Evolutionary conservation across 1,284 basidiomycete genomes (phyloP), one percentile per base, ranked within the genome.

Genomic region (Ustilago curta): DNA sequence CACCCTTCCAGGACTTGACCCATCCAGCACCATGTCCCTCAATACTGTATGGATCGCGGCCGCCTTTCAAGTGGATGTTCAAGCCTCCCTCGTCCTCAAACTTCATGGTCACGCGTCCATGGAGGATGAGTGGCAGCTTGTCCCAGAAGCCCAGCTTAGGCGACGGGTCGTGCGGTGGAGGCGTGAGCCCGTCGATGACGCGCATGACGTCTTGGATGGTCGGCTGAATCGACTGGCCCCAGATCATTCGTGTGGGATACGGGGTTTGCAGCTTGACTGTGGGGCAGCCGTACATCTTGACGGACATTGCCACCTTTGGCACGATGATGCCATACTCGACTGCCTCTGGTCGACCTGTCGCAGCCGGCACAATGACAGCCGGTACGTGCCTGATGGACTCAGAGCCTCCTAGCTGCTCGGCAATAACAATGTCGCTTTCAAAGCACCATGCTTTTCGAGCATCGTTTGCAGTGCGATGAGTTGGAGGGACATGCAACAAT

Each of bases 81-180:
- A 93, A 89, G 52, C 93, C 91, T 19, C 90, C 89, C 25, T 83
- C 80, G 42, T 83, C 82, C 23, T 87, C 87, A 81, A 97, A 97
- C 23, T 89, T 88, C 37, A 93, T 86, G 56, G 88, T 88, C n/a
- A 92, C 84, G 40, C 88, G 90, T 91, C 95, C 95, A 81, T 97
- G 95, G 70, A 96, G 88, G 18, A 93, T 64, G 9, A 81, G 55
- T 9, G 77, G 73, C 58, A 80, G 31, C 90, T 90, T 98, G 84
- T 98, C 95, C 96, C 96, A 98, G 85, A 97, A 97, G 2, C 94
- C 95, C 59, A 96, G 85, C 25, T 90, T 88, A 14, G 93, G 91
- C 6, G 94, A 96, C n/a, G 90, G 88, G 86, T 99, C 96, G 40
- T 90, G 89, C 37, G 93, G 90, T 14, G 93, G 89, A 73, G 91